Conservation (phyloP, 2,329 filamentous ascomycete genomes). For the Bipolaris zeicola region DNA sequence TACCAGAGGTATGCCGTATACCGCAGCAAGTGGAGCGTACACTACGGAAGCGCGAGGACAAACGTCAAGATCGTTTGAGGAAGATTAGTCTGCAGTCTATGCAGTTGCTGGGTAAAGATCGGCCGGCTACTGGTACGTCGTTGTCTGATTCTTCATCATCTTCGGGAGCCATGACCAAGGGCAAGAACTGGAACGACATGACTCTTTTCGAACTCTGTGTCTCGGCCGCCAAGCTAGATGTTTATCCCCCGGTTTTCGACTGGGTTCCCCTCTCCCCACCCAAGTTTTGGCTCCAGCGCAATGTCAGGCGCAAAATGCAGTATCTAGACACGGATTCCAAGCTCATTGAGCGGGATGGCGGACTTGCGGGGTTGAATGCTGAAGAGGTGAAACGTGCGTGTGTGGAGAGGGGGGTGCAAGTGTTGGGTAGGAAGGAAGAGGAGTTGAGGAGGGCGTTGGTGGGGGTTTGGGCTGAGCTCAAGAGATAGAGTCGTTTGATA, state of each 20-base stretch:
- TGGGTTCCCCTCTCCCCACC: slow-evolving; percentile 49
- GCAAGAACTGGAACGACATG: slow-evolving; percentile 11
- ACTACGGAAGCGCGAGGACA: slow-evolving; percentile 57
- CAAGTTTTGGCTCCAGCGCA: slow-evolving; percentile 60
- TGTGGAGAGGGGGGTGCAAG: slow-evolving; percentile 57
- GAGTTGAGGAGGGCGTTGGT: slow-evolving; percentile 34
- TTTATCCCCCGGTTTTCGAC: slow-evolving; percentile 44
- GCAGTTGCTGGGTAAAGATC: slow-evolving; percentile 21
- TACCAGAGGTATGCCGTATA: slow-evolving; percentile 83
- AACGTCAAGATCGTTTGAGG: slow-evolving; percentile 25
- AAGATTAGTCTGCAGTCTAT: slow-evolving; percentile 24
- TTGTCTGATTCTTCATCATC: background rate
- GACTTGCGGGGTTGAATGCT: slow-evolving; percentile 61
- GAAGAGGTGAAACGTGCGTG: slow-evolving; percentile 74
- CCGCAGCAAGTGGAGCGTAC: slow-evolving; percentile 73
- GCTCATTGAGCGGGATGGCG: slow-evolving; percentile 69
- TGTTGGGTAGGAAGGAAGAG: slow-evolving; percentile 35
- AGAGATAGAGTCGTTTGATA: background rate
- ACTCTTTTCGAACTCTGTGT: slow-evolving; percentile 27
- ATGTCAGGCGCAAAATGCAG: slow-evolving; percentile 60
- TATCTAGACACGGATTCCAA: slow-evolving; percentile 74
- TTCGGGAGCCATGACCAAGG: background rate
- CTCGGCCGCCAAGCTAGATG: slow-evolving; percentile 28
- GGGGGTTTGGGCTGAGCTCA: background rate
- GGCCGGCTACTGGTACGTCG: slow-evolving; percentile 3